Base-by-base conservation (phyloP, 2,329 filamentous ascomycete genomes). In the Zopfia rhizophila region DNA sequence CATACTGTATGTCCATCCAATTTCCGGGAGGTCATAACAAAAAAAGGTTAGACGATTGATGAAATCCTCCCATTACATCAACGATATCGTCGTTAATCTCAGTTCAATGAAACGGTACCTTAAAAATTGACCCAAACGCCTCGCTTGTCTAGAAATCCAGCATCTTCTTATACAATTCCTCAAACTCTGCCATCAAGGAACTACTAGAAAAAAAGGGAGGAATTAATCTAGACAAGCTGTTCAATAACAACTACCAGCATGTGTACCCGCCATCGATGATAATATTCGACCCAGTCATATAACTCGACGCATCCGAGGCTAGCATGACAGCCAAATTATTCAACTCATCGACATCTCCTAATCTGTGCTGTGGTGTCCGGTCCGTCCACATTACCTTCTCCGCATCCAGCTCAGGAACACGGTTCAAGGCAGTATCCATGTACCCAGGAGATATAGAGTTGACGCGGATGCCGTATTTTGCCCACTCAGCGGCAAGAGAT, bases 401-500 rank as follows among this genome's bases (percentile, higher is more conserved):
- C 35, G 86, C 87, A 55, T 91, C 88, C 14, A 91, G 84, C 27
- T 86, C 86, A 16, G 88, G 87, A 6, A 90, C 87, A 49, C 86
- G 85, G 82, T 91, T 92, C 53, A 91, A 79, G 4, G 86, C 87
- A 4, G 89, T 94, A 77, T 92, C 88, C 86, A 93, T 92, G 78
- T 93, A 93, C 21, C 89, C 89, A 14, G 90, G 89, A 5, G 86
- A 90, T 74, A 93, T 91, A 72, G 84, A 87, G 81, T 94, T 94
- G 64, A 92, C 89, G 25, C 89, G 86, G 66, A 93, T 91, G 60
- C 82, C 80, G 73, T 90, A 82, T 75, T 89, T 88, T 63, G 89
- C 88, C 89, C 90, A 93, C 75, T 94, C 90, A 43, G 89, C 88
- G 30, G 88, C 89, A 17, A 94, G 83, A 3, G 88, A 91, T 78